phyloP scores from a whole-genome alignment of 768 basidiomycete genomes.

The Trichaptum fuscoviolaceum region DNA sequence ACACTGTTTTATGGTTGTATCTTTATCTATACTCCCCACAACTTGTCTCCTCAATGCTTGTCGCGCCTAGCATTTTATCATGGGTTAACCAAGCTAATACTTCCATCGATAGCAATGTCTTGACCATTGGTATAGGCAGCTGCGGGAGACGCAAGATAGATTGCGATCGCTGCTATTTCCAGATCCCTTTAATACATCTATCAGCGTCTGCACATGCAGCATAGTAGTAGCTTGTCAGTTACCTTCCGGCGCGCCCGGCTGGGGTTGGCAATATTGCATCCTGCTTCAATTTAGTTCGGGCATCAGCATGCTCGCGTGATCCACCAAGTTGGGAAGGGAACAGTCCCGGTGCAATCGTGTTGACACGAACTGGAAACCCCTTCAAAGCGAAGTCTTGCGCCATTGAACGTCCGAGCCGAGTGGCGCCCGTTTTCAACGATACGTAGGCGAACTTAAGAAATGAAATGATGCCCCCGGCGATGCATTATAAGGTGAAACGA shows the following conservation, averaged over 20 bases:
- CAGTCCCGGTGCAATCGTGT: slow-evolving; percentile 23
- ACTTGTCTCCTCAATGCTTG: too few relatives aligned
- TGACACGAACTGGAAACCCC: slow-evolving; percentile 21
- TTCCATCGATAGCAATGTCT: slow-evolving; percentile 73
- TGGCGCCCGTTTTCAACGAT: slow-evolving; percentile 23
- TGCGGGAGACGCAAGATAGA: slow-evolving; percentile 70
- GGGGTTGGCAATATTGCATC: slow-evolving; percentile 59
- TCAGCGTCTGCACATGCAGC: slow-evolving; percentile 4
- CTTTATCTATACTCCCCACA: too few relatives aligned
- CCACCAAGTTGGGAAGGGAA: slow-evolving; percentile 23
- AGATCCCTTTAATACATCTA: slow-evolving; percentile 37
- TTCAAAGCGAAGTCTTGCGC: slow-evolving; percentile 23
- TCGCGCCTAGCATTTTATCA: too few relatives aligned
- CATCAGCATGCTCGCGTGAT: slow-evolving; percentile 8
- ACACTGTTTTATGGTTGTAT: too few relatives aligned
- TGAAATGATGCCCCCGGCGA: not conserved
- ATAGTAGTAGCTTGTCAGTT: slow-evolving; percentile 24
- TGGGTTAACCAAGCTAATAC: slow-evolving; percentile 70
- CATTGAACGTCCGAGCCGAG: slow-evolving; percentile 24
- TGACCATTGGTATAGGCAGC: slow-evolving; percentile 76
- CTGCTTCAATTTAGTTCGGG: slow-evolving; percentile 30
- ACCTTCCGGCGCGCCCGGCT: slow-evolving; percentile 60
- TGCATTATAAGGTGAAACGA: not conserved
- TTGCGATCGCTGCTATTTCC: slow-evolving; percentile 73
- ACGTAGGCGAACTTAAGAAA: slow-evolving; percentile 24